Conservation (phyloP, 2,329 filamentous ascomycete species). For the Aspergillus ibericus region DNA sequence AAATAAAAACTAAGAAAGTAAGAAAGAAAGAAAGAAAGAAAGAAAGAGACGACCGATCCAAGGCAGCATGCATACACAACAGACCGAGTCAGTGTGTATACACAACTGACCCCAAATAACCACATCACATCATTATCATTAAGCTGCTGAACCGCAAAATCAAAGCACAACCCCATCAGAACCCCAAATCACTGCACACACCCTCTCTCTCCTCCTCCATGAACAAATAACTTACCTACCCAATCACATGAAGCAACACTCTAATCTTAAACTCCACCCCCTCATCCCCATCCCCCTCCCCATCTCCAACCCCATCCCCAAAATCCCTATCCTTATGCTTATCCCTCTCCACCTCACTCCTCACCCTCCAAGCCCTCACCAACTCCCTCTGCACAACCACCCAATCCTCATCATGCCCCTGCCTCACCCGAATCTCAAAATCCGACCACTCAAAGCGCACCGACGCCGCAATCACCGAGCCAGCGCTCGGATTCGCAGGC, state of each 20-base stretch:
- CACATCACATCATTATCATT: too few relatives aligned
- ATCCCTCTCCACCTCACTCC: not conserved
- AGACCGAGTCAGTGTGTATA: too few relatives aligned
- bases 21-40: not conserved
- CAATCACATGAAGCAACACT: not conserved
- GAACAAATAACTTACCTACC: too few relatives aligned
- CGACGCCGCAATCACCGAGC: constrained; percentile 16
- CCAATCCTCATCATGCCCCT: constrained; percentile 19
- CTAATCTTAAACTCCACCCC: not conserved
- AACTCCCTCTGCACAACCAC: constrained; percentile 13
- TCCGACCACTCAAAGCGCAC: constrained; percentile 23
- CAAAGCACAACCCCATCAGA: too few relatives aligned
- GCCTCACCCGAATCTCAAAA: constrained; percentile 21
- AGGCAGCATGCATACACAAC: not conserved
- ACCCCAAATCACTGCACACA: too few relatives aligned
- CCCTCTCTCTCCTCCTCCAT: too few relatives aligned
- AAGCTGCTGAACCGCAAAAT: too few relatives aligned
- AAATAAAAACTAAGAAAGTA: too few relatives aligned
- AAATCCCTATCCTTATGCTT: not conserved
- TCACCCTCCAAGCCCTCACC: constrained; percentile 16
- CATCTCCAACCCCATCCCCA: constrained; percentile 15
- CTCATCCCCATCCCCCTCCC: constrained; percentile 15
- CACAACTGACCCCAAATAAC: too few relatives aligned
- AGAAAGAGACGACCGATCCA: not conserved
- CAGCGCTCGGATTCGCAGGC: not conserved